Base-by-base conservation (phyloP, 225 moss, liverwort and hornwort species). In the Neckera pumila region DNA sequence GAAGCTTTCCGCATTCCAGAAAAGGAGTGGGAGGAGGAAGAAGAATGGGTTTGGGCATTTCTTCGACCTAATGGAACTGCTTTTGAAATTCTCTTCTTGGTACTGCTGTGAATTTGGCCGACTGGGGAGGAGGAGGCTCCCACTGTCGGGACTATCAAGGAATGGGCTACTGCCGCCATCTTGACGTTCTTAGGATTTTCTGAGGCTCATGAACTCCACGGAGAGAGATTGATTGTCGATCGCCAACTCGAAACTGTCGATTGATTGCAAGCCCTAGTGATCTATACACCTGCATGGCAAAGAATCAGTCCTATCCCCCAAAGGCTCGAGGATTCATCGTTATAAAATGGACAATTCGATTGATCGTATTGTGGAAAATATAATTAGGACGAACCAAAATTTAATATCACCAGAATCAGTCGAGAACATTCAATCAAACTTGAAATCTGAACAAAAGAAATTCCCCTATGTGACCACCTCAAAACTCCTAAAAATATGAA, bases 1-100 rank as follows among this genome's bases (percentile, higher is more conserved):
- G 92, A 95, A 15, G 91, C 93, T 66, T 93, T 95, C 56, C 97
- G 95, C 96, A 97, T 92, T 58, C 98, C 98, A 31, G 94, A 87
- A 53, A 94, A 95, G 22, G 93, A 90, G 33, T 95, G 89, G 31
- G 96, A 91, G 65, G 92, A 90, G 65, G 94, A 93, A 36, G 80
- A 85, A 79, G 90, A 86, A 85, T 92, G 93, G 34, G 76, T 66
- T 18, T 84, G 94, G 67, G 85, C 79, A 84, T 90, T 90, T n/a
- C 78, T 81, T 61, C 84, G 86, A 82, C 94, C 90, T 13, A 94
- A 71, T 34, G 89, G 90, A 42, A 84, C 91, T 76, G 89, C 94
- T 75, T 92, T 93, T 43, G 90, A 91, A 25, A 21, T 80, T 80
- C 91, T 86, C 89, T 93, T 96, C 89, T 93, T 95, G 10, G 92